Evolutionary conservation across 768 basidiomycete species (phyloP).

Genomic region (Dentipellis sp.): DNA sequence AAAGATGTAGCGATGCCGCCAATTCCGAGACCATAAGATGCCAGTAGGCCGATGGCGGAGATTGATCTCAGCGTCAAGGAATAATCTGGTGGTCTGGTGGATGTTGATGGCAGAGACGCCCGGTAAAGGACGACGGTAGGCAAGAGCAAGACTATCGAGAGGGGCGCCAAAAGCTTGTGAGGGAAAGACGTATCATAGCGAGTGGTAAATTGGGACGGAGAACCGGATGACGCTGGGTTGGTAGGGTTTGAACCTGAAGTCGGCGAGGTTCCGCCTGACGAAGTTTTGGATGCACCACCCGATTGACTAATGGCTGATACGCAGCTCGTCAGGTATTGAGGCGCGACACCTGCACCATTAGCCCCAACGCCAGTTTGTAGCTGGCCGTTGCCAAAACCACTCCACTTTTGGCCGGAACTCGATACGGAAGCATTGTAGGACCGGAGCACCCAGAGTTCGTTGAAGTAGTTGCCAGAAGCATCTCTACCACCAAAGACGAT

Average conservation of each 20-base stretch:
- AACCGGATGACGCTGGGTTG: conserved; percentile 15
- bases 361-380: conserved; percentile 58
- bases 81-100: conserved; percentile 15
- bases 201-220: conserved; percentile 2
- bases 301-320: conserved; percentile 29
- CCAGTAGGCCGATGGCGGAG: conserved; percentile 31
- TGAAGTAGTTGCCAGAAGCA: conserved; percentile 51
- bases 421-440: conserved; percentile 57
- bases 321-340: conserved; percentile 52
- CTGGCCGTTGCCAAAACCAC: conserved; percentile 54
- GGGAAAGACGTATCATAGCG: conserved; percentile 32
- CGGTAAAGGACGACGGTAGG: conserved; percentile 33
- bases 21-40: conserved; percentile 51
- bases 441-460: conserved; percentile 72
- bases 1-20: conserved; percentile 56
- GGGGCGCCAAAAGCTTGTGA: conserved; percentile 39
- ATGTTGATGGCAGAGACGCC: conserved; percentile 30
- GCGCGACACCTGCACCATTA: conserved; percentile 54
- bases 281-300: background rate
- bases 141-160: conserved; percentile 37
- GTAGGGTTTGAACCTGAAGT: conserved; percentile 9
- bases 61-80: conserved; percentile 25
- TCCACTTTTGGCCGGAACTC: conserved; percentile 47
- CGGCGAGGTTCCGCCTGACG: background rate
- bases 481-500: conserved; percentile 77